Base-by-base conservation (phyloP, 2,329 filamentous ascomycete genomes). In the Colletotrichum sp. region DNA sequence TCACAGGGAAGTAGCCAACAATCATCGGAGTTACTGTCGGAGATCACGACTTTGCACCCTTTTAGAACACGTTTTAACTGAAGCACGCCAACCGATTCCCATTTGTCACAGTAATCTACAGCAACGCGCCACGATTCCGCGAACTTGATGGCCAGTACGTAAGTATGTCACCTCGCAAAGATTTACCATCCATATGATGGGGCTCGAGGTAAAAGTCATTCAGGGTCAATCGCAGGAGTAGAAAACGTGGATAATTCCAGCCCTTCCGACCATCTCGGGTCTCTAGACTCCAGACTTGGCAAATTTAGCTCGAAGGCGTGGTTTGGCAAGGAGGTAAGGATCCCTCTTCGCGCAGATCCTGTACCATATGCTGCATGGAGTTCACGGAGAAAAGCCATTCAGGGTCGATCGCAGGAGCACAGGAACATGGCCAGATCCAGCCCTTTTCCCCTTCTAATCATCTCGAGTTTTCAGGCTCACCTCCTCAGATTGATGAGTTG, bases 221-320 rank as follows among this genome's bases (percentile, higher is more conserved):
- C 44, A 52, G n/a, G 44, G 44, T 52, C 44, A 2, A 52, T 52
- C 44, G 44, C n/a, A 52, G 44, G 13, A 52, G 44, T 2, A 52
- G n/a, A 52, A 13, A 21, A 52, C 44, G 2, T 1, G 44, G 1
- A 8, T 0, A 5, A 52, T 2, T 52, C 44, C 44, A 49, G 44
- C 44, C n/a, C n/a, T 49, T 4, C 44, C 44, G 44, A 49, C 2
- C 10, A 13, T 2, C 44, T 49, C 44, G 44, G 44, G n/a, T 49
- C n/a, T 49, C n/a, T 2, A 2, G n/a, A 2, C 18, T 49, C 10
- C 2, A 49, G 13, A 21, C 0, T 21, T 12, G n/a, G 44, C n/a
- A 49, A n/a, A 21, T 49, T 49, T 1, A 49, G 44, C n/a, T 2
- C 10, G 10, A 21, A 49, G 44, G 2, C n/a, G 44, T 13, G 44